Evolutionary conservation across 148 eudicot species (phyloP).

Genomic region (Limonium bicolor): DNA sequence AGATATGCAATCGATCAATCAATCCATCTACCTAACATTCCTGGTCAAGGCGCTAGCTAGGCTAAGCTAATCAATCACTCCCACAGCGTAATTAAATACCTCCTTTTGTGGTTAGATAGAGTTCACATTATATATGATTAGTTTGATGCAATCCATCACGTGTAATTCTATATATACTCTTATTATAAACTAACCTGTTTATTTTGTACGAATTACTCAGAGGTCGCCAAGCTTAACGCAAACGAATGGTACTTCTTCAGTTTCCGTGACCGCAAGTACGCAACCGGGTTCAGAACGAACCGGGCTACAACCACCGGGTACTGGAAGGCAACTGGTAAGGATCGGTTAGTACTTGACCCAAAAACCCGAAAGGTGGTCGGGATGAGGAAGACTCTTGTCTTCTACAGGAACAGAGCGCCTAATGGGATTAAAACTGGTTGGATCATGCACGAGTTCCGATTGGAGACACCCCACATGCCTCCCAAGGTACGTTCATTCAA

Average conservation of each 20-base stretch:
- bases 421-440: slow-evolving; percentile 84
- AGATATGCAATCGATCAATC: too few species aligned
- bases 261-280: slow-evolving; percentile 83
- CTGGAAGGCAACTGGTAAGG: slow-evolving; percentile 97
- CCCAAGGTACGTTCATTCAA: slow-evolving; percentile 43
- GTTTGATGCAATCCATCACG: too few species aligned
- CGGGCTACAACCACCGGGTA: slow-evolving; percentile 76
- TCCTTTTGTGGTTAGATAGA: too few species aligned
- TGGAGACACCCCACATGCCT: slow-evolving; percentile 72
- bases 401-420: slow-evolving; percentile 71
- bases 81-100: too few species aligned
- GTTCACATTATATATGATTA: too few species aligned
- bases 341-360: slow-evolving; percentile 52
- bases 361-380: slow-evolving; percentile 36
- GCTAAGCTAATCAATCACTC: too few species aligned
- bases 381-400: slow-evolving; percentile 89
- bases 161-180: too few species aligned
- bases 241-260: slow-evolving; percentile 97
- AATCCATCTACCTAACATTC: too few species aligned
- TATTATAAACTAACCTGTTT: too few species aligned
- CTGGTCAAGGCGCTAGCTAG: too few species aligned
- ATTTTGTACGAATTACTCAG: too few species aligned
- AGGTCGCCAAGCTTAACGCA: slow-evolving; percentile 76
- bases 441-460: slow-evolving; percentile 98
- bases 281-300: slow-evolving; percentile 73